A percentile compares a stretch with the other conserved stretches of the same genome.
These are phyloP conservation scores for Ustilago shanxiensis DNA, from an alignment of 1,284 basidiomycete genomes.

Conservation along the genomic window DNA sequence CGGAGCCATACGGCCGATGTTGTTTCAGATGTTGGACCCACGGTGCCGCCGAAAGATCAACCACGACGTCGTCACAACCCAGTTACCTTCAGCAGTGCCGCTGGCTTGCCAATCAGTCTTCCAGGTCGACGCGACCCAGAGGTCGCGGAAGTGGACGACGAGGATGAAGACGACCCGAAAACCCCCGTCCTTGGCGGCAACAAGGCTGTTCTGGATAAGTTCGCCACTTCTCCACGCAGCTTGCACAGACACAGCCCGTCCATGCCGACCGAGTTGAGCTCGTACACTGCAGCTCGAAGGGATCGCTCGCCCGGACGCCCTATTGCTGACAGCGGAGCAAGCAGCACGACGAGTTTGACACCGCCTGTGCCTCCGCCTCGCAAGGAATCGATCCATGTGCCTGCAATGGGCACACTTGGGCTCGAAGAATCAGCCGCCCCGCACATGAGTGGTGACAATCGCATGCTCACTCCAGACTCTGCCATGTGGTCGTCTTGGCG, in stretches of 20 bases:
- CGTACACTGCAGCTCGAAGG: conserved; percentile 19
- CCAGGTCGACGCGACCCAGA: background rate
- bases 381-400: conserved; percentile 41
- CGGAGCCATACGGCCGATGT: background rate
- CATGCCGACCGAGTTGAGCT: conserved; percentile 37
- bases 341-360: conserved; percentile 15
- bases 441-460: conserved; percentile 4
- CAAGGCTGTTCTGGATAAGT: conserved; percentile 14
- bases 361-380: conserved; percentile 39
- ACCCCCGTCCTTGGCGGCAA: conserved; percentile 32
- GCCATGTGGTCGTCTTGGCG: conserved; percentile 26
- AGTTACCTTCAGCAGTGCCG: conserved; percentile 10
- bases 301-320: conserved; percentile 9
- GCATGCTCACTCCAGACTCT: conserved; percentile 29
- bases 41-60: conserved; percentile 31
- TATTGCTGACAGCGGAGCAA: conserved; percentile 12
- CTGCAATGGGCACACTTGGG: background rate
- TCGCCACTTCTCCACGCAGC: conserved; percentile 25
- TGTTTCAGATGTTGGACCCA: background rate
- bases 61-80: conserved; percentile 26
- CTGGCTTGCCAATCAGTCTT: conserved; percentile 5
- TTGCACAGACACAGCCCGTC: conserved; percentile 46
- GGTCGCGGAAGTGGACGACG: conserved; percentile 13
- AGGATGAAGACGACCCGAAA: conserved; percentile 41
- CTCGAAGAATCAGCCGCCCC: background rate